phyloP scores from a whole-genome alignment of 2,329 filamentous ascomycete genomes.

The Talaromyces piceae region DNA sequence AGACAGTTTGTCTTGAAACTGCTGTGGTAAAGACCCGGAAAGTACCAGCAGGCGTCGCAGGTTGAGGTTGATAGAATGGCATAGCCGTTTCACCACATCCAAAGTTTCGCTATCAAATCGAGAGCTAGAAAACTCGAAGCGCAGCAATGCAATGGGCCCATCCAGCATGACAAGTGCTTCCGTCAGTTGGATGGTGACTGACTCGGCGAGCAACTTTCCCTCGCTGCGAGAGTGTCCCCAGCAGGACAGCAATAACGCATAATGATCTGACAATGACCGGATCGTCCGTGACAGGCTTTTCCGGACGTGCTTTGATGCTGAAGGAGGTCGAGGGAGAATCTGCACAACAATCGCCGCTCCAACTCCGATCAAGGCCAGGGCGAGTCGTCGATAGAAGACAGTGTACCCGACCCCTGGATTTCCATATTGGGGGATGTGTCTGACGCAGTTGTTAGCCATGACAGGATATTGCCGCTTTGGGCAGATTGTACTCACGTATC shows the following conservation, averaged over 20 bases:
- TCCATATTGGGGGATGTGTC: slow-evolving; percentile 39
- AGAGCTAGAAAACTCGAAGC: slow-evolving; percentile 33
- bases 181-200: slow-evolving; percentile 24
- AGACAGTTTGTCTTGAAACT: slow-evolving; percentile 36
- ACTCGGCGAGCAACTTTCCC: slow-evolving; percentile 13
- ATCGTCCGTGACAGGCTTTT: slow-evolving; percentile 40
- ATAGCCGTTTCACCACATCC: slow-evolving; percentile 24
- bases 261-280: slow-evolving; percentile 41
- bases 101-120: slow-evolving; percentile 30
- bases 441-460: slow-evolving; percentile 3
- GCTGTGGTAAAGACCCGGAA: slow-evolving; percentile 27
- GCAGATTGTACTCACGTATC: slow-evolving; percentile 20
- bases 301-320: slow-evolving; percentile 39
- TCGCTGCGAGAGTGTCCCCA: slow-evolving; percentile 28
- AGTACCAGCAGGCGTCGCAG: slow-evolving; percentile 30
- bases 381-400: slow-evolving; percentile 43
- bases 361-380: slow-evolving; percentile 41
- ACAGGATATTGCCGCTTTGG: background rate
- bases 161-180: slow-evolving; percentile 27
- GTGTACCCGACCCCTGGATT: slow-evolving; percentile 41
- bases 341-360: slow-evolving; percentile 39
- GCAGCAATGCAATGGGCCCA: slow-evolving; percentile 26
- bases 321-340: slow-evolving; percentile 42
- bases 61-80: slow-evolving; percentile 25
- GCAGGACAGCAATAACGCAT: slow-evolving; percentile 42